A percentile compares a stretch with the other conserved stretches of the same genome.
phyloP scores from a whole-genome alignment of 2,329 filamentous ascomycete genomes.

The Botrytis medusae region DNA sequence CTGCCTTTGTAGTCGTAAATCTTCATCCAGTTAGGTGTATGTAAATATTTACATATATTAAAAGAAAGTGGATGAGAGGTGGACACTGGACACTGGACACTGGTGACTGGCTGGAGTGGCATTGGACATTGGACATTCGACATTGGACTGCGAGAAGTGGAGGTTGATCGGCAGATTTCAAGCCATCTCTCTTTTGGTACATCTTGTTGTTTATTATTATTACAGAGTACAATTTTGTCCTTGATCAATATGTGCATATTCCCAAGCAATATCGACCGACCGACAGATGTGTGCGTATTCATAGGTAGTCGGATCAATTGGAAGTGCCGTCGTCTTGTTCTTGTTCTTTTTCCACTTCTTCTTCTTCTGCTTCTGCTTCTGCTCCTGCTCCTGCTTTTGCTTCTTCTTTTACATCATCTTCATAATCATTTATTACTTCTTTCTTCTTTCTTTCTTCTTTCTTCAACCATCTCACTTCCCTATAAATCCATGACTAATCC shows the following conservation, averaged over 20 bases:
- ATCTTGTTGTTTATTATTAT: background rate
- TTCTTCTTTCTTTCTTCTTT: background rate
- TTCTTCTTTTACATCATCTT: background rate
- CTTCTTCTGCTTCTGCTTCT: background rate
- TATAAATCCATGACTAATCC: background rate
- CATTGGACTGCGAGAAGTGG: conserved; percentile 1
- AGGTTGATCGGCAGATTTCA: conserved; percentile 12
- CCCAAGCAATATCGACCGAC: background rate
- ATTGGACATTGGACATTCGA: background rate
- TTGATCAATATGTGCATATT: background rate
- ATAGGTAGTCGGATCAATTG: background rate
- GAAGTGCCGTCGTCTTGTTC: background rate
- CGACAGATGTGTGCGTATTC: background rate
- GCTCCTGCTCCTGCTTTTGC: background rate
- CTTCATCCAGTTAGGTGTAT: conserved; percentile 2
- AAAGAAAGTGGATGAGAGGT: conserved; percentile 3
- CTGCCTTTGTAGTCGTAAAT: background rate
- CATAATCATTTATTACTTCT: background rate
- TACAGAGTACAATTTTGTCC: background rate
- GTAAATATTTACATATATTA: background rate
- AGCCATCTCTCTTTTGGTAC: background rate
- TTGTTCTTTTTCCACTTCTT: background rate
- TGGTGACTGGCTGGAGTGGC: background rate
- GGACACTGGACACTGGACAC: background rate
- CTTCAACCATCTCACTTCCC: background rate